phyloP scores from a whole-genome alignment of 2,329 filamentous ascomycete genomes.

The Fusarium albidum region DNA sequence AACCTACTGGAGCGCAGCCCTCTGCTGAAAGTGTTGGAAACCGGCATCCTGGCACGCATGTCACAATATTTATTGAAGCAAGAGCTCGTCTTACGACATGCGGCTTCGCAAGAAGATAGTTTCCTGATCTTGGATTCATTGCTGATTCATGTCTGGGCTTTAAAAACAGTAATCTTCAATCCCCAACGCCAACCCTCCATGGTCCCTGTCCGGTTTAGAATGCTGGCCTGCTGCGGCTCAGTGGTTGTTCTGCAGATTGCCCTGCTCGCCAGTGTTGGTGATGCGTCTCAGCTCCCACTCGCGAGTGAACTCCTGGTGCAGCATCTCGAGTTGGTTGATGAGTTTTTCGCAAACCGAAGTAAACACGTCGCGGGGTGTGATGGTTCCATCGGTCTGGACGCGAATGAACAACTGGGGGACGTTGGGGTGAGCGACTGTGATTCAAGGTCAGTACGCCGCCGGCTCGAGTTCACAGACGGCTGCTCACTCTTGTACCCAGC shows the following conservation, averaged over 20 bases:
- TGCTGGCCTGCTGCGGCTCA: slow-evolving; percentile 27
- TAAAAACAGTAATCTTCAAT: slow-evolving; percentile 35
- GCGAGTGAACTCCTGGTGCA: slow-evolving; percentile 89
- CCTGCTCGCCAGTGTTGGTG: slow-evolving; percentile 71
- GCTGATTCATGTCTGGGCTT: slow-evolving; percentile 22
- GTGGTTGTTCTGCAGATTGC: slow-evolving; percentile 51
- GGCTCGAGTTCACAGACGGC: neutral
- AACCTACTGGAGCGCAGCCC: neutral
- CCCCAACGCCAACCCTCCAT: slow-evolving; percentile 40
- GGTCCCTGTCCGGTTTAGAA: slow-evolving; percentile 25
- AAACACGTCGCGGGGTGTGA: slow-evolving; percentile 90
- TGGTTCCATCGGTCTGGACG: slow-evolving; percentile 88
- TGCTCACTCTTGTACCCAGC: slow-evolving; percentile 85
- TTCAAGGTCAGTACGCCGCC: slow-evolving; percentile 10
- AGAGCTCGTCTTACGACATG: slow-evolving; percentile 8
- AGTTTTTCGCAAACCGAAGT: slow-evolving; percentile 82
- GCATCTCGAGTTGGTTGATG: slow-evolving; percentile 79
- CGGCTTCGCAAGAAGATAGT: slow-evolving; percentile 19
- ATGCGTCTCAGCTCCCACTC: slow-evolving; percentile 92
- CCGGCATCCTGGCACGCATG: slow-evolving; percentile 9
- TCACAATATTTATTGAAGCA: slow-evolving; percentile 4
- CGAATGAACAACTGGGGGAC: slow-evolving; percentile 73
- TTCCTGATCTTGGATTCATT: slow-evolving; percentile 28
- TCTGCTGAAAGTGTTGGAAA: neutral
- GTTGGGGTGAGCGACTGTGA: slow-evolving; percentile 65